phyloP scores from a whole-genome alignment of 164 flowering plant species.

The Aristolochia contorta region DNA sequence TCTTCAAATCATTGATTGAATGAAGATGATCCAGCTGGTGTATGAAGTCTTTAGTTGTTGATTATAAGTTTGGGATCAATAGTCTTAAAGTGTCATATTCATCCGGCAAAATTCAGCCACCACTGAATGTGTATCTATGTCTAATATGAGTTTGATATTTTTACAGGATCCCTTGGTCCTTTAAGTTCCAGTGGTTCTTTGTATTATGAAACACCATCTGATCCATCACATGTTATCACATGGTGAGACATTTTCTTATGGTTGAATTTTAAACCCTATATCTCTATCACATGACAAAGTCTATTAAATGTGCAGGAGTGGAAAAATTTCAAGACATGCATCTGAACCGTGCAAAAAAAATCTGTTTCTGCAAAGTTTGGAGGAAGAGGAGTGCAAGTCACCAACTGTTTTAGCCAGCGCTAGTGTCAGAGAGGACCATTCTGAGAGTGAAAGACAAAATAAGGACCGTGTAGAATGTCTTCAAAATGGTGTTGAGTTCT shows the following conservation, averaged over 20 bases:
- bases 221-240: conserved; percentile 35
- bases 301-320: conserved; percentile 45
- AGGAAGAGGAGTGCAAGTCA: conserved; percentile 41
- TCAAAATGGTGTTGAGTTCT: conserved; percentile 55
- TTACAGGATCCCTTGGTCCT: conserved; percentile 86
- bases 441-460: conserved; percentile 31
- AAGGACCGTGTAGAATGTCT: conserved; percentile 55
- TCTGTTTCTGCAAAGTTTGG: conserved; percentile 72
- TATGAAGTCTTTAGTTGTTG: too few species aligned
- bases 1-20: not conserved
- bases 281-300: too few species aligned
- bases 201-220: conserved; percentile 34
- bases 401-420: conserved; percentile 3
- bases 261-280: not conserved
- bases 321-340: conserved; percentile 45
- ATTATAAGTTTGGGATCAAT: too few species aligned
- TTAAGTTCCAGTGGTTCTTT: conserved; percentile 70
- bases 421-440: conserved; percentile 12
- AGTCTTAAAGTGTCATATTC: not conserved
- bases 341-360: conserved; percentile 66
- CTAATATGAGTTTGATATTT: not conserved
- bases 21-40: not conserved
- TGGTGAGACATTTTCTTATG: conserved; percentile 47
- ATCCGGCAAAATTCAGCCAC: not conserved
- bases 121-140: not conserved